Evolutionary conservation across 495 filamentous ascomycete genomes (phyloP), one percentile per base, ranked within the genome.

Genomic region (Chaetomium tenue): DNA sequence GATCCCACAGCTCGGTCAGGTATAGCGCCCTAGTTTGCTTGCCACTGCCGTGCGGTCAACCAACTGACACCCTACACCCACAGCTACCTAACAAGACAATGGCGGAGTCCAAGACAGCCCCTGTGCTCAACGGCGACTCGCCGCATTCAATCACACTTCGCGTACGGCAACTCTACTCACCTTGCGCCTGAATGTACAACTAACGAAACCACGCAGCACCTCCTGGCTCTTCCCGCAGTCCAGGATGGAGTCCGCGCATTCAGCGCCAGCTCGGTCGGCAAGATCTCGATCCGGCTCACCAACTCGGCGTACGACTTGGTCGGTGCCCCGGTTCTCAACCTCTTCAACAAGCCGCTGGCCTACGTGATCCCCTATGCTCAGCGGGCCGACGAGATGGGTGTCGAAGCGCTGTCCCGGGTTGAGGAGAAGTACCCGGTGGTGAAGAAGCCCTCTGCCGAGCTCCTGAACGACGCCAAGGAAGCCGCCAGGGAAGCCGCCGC

Each of bases 391-490:
- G 75, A 84, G 63, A 77, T 97, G 53, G 94, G 90, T 69, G 88
- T 93, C 77, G 78, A 82, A 69, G 84, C 89, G 18, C 83, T 98
- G 66, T 81, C 70, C 63, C 86, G 84, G 68, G 84, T 97, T 67
- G 94, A 98, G 64, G 72, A 81, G 59, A 86, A 79, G 64, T 91
- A 97, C 80, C 94, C 94, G 30, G 83, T 90, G 70, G 86, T 98
- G 69, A 96, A 91, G 81, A 89, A 96, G 76, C 87, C 93, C 23
- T 92, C 91, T 12, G 77, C 86, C 46, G 90, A 90, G 74, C 82
- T 98, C 62, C 84, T 87, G 73, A 81, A 77, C 63, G 87, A 84
- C 15, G 83, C 90, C 70, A 81, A 86, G 68, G 79, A 84, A 65
- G 76, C 83, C 15, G 83, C 90, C 70, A 81, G 86, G 68, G 79